Base-by-base conservation (phyloP, 225 moss, liverwort and hornwort genomes). In the Anthoceros angustus region DNA sequence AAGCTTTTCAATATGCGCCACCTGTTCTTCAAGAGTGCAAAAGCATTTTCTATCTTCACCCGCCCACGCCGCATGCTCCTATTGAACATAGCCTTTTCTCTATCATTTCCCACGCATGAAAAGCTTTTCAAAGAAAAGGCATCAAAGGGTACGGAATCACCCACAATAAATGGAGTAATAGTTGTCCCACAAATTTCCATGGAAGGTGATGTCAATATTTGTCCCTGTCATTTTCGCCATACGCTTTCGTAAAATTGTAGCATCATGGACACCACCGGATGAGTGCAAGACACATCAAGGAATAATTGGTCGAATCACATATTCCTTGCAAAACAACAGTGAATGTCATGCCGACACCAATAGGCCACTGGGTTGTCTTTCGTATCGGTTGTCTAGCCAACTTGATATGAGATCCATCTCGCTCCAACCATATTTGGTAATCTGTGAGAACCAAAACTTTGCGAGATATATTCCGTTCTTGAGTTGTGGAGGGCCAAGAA, bases 11-110 rank as follows among this genome's bases (percentile, higher is more conserved):
- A 40, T 25, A 40, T 65, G 7, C 2, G 18, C 64, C 64, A 65
- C 18, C 64, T 6, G 4, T 11, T 40, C 18, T 65, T 65, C 39
- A 65, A 40, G 18, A 39, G 18, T 26, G 39, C 64, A 65, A 65
- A 65, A 26, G 39, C 64, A 65, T 65, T 65, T 18, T 65, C 64
- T 26, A 65, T 65, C 18, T n/a, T 40, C 7, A 65, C 64, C 10
- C 64, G 39, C 10, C 41, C 41, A 25, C 6, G 0, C 10, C 2
- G n/a, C 25, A 40, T 26, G 2, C 26, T 26, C 39, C 7, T 39
- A 39, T 65, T 41, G n/a, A 26, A 65, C n/a, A 10, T 65, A 12
- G 12, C 39, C 18, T 26, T 65, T 18, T 65, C 18, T 65, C 25
- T 26, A 40, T 40, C 64, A 26, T 16, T 16, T 11, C 45, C 11